phyloP scores from a whole-genome alignment of 75 land plant genomes.

The Sequoiadendron giganteum region DNA sequence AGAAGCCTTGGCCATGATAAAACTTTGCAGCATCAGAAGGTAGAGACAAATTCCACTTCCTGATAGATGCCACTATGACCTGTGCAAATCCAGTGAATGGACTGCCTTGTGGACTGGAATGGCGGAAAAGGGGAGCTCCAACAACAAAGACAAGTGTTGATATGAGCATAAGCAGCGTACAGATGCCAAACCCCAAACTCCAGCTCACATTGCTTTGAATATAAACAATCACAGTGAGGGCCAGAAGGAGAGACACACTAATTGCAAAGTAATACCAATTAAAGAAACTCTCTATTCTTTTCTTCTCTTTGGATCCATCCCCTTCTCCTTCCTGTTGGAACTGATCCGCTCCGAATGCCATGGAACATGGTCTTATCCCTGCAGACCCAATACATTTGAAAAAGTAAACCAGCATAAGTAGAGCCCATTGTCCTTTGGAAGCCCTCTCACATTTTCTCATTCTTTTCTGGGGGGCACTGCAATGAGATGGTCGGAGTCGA shows the following conservation, averaged over 20 bases:
- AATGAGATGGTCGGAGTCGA: slow-evolving; percentile 10
- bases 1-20: background rate
- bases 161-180: slow-evolving; percentile 26
- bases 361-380: slow-evolving; percentile 20
- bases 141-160: slow-evolving; percentile 22
- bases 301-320: background rate
- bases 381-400: slow-evolving; percentile 25
- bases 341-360: slow-evolving; percentile 35
- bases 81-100: slow-evolving; percentile 32
- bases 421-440: background rate
- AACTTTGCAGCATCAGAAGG: slow-evolving; percentile 17
- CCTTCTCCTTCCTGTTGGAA: slow-evolving; percentile 18
- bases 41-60: slow-evolving; percentile 22
- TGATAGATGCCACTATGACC: slow-evolving; percentile 28
- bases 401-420: slow-evolving; percentile 8
- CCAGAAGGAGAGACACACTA: background rate
- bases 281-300: slow-evolving; percentile 24
- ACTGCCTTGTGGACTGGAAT: slow-evolving; percentile 26
- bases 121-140: slow-evolving; percentile 16
- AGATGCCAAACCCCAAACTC: slow-evolving; percentile 39
- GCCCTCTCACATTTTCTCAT: background rate
- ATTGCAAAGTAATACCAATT: slow-evolving; percentile 26
- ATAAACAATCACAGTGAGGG: slow-evolving; percentile 29
- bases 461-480: background rate
- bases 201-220: slow-evolving; percentile 41